Base-by-base conservation (phyloP, 2,329 filamentous ascomycete species). In the Aquanectria penicillioides region DNA sequence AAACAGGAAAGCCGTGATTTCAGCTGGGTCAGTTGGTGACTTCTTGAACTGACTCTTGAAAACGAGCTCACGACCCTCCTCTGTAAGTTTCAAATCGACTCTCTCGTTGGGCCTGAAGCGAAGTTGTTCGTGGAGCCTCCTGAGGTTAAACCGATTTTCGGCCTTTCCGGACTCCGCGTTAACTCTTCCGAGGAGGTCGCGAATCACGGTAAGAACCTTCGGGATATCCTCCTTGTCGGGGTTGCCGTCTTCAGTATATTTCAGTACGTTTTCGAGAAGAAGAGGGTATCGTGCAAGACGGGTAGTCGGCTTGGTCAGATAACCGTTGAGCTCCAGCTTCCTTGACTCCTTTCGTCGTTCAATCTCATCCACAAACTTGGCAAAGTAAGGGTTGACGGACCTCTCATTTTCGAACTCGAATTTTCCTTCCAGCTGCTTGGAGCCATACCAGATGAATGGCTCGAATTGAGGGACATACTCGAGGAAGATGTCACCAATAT, bases 381-480 rank as follows among this genome's bases (percentile, higher is more conserved):
- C 82, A 74, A 99, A 99, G 34, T 86, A 86, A 2, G 89, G 86
- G 70, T 99, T 99, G 55, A 88, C 86, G 13, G 91, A 89, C 68
- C 95, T 92, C 78, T 99, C 95, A 70, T 95, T 95, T 77, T 99
- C 95, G 73, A 98, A 99, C 73, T 97, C 95, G 71, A 94, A 97
- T 76, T 99, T 98, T 67, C 92, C 95, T 74, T 97, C 96, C 41
- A 99, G 81, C 76, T 99, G 95, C 73, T 94, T 97, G 34, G 94
- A 92, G 71, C 95, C 95, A 72, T 99, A 99, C 71, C 91, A 88
- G 73, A 99, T 97, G 73, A 99, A 99, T 0, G 95, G 95, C 67
- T 94, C 91, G 72, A 99, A 99, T 65, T 92, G 90, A 9, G 94
- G 93, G 11, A 94, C 94, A 71, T 89, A 97, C 73, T 97, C 91